Evolutionary conservation across 805 yeast species (phyloP), one percentile per base, ranked within the genome.

Genomic region (Wickerhamiella hasegawae): DNA sequence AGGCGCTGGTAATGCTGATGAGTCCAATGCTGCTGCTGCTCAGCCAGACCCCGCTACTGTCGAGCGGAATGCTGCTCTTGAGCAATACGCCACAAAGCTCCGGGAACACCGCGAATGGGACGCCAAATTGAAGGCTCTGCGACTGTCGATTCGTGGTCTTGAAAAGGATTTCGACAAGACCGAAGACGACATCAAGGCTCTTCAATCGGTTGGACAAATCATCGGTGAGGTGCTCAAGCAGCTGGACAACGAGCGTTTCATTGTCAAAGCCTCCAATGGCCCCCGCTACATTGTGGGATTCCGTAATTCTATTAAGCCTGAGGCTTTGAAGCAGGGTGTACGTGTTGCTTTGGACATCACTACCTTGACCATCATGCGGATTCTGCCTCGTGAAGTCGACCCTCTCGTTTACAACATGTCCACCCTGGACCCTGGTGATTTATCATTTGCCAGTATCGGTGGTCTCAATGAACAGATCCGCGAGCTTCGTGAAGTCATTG

Each of bases 401-500:
- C 98, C 98, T 10, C 66, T 85, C 52, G 97, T 90, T 44, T 90
- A 90, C 59, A 90, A 87, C 60, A 90, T 90, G 98, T 85, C 98
- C 4, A 77, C 93, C 2, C 82, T 90, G 52, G 94, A 85, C 57
- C 94, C 95, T n/a, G 97, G 95, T 42, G 96, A 84, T 50, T 76
- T 87, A 42, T 78, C 95, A 16, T 90, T 90, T 58, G 77, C 77
- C 40, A 90, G 93, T 24, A 84, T 90, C 52, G 98, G 98, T 67
- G 98, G 98, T 41, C 69, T 90, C 45, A 77, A 76, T 33, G 97
- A 90, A 47, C 98, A 90, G 59, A 84, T 90, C 47, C 70, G 97
- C 50, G 97, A 90, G 61, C 69, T 90, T 47, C 75, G 98, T 57
- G 98, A 90, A 62, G 98, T 90, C 38, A 90, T 90, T 55, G 98